Evolutionary conservation across 2,329 filamentous ascomycete species (phyloP), one percentile per base, ranked within the genome.

Genomic region (Dothideomycetes sp.): DNA sequence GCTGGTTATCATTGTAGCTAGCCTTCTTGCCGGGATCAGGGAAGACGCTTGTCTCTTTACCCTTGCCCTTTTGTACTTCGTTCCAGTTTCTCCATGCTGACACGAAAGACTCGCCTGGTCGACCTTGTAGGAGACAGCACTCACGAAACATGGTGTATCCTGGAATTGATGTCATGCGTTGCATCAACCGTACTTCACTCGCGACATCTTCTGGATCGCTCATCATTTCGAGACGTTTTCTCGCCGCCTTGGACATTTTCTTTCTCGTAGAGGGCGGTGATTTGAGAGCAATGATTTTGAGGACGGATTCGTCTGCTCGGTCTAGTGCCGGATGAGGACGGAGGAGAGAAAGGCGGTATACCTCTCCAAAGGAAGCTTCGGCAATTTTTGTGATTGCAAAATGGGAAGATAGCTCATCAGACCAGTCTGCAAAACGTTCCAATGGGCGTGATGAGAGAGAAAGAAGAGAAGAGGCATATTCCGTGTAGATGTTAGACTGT

Each of bases 341-440:
- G 31, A 54, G 52, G 2, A 64, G 53, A 5, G 62, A 66, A 44
- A 79, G 58, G 10, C 75, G 72, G 53, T 79, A 80, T 3, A 81
- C 77, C 51, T 80, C 76, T 39, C 74, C 75, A 50, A 77, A 81
- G 1, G 75, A 78, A 2, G 77, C 77, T 54, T 81, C 77, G 7
- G 75, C 76, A 27, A 81, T 70, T 48, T 81, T 81, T 7, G 64
- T 61, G 31, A 80, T 64, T 29, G 64, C 52, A 46, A 72, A 71
- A 42, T 64, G 56, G 4, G 55, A 51, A 11, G 60, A 57, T 9
- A 70, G 53, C 35, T 59, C 52, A 4, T 54, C 47, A 12, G 63
- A 56, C 64, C 65, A 69, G n/a, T 55, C 47, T 3, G 53, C 45
- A 42, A 69, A 69, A 5, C 53, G 43, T 2, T 57, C 49, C 44